These are phyloP conservation scores for Pseudevernia furfuracea DNA, from an alignment of 495 filamentous ascomycete species.

Conservation along the genomic window DNA sequence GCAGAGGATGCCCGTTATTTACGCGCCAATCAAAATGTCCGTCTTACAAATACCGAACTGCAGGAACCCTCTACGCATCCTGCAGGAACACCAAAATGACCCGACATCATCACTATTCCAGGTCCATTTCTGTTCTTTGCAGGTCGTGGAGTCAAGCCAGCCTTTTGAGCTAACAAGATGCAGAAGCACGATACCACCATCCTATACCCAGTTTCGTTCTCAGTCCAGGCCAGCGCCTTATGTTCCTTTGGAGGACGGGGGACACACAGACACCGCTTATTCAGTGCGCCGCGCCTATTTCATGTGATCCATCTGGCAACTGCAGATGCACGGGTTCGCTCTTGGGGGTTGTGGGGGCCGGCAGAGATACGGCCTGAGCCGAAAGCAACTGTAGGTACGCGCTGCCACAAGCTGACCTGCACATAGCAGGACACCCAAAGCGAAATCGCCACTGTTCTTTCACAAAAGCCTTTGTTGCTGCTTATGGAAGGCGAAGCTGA, in stretches of 20 bases:
- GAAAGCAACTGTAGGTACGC: not conserved
- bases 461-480: not conserved
- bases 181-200: too few relatives aligned
- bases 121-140: too few relatives aligned
- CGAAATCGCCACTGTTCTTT: too few relatives aligned
- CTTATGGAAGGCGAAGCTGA: not conserved
- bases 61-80: not conserved
- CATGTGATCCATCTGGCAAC: not conserved
- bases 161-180: too few relatives aligned
- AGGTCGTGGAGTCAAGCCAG: too few relatives aligned
- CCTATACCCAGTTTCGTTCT: too few relatives aligned
- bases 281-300: not conserved
- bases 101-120: too few relatives aligned
- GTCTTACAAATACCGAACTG: not conserved
- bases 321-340: not conserved
- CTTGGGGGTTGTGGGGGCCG: not conserved
- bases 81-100: too few relatives aligned
- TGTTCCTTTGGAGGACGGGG: too few relatives aligned
- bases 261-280: too few relatives aligned
- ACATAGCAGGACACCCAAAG: too few relatives aligned
- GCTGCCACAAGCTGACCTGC: not conserved
- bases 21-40: not conserved
- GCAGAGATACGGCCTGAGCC: not conserved
- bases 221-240: too few relatives aligned
- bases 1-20: not conserved